These are phyloP conservation scores for Annulohypoxylon bovei DNA, from an alignment of 495 filamentous ascomycete species.

Conservation along the genomic window DNA sequence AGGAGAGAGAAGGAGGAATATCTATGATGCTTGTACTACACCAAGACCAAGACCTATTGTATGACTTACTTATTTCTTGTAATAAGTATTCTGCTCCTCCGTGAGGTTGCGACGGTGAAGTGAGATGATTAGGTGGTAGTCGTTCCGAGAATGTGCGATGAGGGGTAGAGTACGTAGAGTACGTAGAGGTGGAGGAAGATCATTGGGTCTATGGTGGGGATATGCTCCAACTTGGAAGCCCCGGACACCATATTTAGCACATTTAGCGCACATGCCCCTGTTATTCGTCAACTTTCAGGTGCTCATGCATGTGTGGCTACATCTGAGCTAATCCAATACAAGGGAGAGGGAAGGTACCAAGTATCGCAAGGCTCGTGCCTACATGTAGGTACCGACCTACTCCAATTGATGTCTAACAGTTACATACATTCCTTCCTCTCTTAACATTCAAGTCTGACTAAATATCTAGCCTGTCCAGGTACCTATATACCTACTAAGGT, in stretches of 20 bases:
- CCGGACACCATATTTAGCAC: slow-evolving; percentile 17
- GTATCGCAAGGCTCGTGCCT: not conserved
- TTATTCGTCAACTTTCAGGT: slow-evolving; percentile 6
- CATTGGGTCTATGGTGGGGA: slow-evolving; percentile 24
- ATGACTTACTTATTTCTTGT: slow-evolving; percentile 3
- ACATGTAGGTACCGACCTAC: too few relatives aligned
- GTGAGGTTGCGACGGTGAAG: slow-evolving; percentile 11
- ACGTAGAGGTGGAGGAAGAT: too few relatives aligned
- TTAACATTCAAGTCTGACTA: too few relatives aligned
- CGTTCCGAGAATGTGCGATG: slow-evolving; percentile 5
- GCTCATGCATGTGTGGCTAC: slow-evolving; percentile 1
- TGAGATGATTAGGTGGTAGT: not conserved
- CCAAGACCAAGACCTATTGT: not conserved
- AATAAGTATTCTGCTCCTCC: not conserved
- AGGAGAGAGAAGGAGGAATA: not conserved
- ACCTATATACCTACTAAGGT: not conserved
- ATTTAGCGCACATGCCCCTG: slow-evolving; percentile 13
- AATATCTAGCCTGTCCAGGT: too few relatives aligned
- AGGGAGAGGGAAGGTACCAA: not conserved
- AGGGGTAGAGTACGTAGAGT: slow-evolving; percentile 19
- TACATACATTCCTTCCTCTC: too few relatives aligned
- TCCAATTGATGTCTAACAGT: not conserved
- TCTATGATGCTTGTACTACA: slow-evolving; percentile 6
- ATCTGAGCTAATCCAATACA: not conserved
- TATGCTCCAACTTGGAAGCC: slow-evolving; percentile 3